These are phyloP conservation scores for Oryza australiensis DNA, from an alignment of 176 grass and related monocot species.

Conservation along the genomic window DNA sequence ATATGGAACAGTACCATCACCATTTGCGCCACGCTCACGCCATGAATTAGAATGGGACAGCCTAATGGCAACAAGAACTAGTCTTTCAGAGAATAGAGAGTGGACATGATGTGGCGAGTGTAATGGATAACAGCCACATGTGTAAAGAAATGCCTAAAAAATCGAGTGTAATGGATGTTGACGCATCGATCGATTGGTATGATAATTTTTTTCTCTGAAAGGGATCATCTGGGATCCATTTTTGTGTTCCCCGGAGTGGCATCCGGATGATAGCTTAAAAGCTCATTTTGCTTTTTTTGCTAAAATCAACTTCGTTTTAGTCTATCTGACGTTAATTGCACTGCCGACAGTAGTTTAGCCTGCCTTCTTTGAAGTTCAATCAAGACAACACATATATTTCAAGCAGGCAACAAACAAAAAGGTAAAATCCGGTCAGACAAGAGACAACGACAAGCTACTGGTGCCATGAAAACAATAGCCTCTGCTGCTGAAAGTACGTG, in stretches of 20 bases:
- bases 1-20: neutral
- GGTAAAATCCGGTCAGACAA: neutral
- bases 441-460: slow-evolving; percentile 8
- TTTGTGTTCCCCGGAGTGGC: neutral
- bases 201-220: slow-evolving; percentile 6
- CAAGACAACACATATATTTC: neutral
- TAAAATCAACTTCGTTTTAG: neutral
- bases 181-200: neutral
- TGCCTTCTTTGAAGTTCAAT: neutral
- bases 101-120: neutral
- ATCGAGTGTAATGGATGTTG: slow-evolving; percentile 10
- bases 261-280: slow-evolving; percentile 21
- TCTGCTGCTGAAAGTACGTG: neutral
- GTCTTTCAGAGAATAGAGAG: slow-evolving; percentile 12
- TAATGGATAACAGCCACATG: slow-evolving; percentile 29
- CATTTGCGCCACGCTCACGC: neutral
- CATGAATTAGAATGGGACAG: neutral
- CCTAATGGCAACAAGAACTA: slow-evolving; percentile 8
- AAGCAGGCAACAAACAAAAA: neutral
- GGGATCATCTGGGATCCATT: slow-evolving; percentile 4
- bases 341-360: slow-evolving; percentile 5
- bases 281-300: slow-evolving; percentile 13
- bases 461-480: neutral
- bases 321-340: neutral
- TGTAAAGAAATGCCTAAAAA: neutral